Conservation (phyloP, 2,329 filamentous ascomycete species). For the Colletotrichum sp. region DNA sequence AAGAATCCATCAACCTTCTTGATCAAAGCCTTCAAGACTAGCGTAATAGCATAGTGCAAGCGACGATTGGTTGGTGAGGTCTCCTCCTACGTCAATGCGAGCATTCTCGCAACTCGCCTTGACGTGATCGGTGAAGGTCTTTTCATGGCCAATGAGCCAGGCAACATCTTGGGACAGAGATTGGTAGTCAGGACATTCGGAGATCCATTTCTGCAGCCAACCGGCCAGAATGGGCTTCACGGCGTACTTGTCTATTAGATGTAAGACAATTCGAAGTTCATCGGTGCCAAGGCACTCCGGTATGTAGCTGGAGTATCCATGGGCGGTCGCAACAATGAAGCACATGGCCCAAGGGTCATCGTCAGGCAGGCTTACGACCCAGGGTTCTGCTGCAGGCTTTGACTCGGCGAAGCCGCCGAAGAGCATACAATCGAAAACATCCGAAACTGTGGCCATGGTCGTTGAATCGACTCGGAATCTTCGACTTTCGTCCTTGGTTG, state of each 20-base stretch:
- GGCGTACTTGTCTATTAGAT: neutral
- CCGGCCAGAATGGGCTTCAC: neutral
- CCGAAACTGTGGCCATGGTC: neutral
- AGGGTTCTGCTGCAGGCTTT: neutral
- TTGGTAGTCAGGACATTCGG: neutral
- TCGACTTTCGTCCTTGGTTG: neutral
- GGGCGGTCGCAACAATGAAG: neutral
- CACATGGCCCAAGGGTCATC: neutral
- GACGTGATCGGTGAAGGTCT: neutral
- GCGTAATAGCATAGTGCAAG: neutral
- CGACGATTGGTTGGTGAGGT: neutral
- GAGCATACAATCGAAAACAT: neutral
- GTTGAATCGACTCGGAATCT: neutral
- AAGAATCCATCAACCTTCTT: neutral
- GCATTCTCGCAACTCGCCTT: neutral
- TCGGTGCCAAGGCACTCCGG: neutral
- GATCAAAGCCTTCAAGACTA: neutral
- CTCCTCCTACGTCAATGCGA: neutral
- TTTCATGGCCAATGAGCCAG: neutral
- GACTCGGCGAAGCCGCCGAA: neutral
- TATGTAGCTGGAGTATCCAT: neutral
- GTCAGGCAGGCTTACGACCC: neutral
- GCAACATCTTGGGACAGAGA: neutral
- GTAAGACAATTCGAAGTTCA: neutral
- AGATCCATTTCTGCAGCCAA: neutral